Evolutionary conservation across 1,284 basidiomycete genomes (phyloP), one percentile per base, ranked within the genome.

Genomic region (Cystobasidium slooffiae): DNA sequence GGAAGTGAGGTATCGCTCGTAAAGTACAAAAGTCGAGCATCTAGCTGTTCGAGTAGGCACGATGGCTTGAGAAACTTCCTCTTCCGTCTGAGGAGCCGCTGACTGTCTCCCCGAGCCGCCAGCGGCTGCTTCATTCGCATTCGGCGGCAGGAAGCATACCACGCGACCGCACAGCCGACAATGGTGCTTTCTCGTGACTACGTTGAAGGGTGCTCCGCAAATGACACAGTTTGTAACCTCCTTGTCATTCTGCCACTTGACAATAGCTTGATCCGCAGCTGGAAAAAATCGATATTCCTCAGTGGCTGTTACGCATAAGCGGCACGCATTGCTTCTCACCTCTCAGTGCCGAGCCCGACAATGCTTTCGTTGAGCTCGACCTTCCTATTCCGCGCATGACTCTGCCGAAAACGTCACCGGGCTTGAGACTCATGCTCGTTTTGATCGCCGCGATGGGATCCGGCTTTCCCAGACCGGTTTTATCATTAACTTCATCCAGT

Each of bases 181-280:
- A 81, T 99, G 96, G 79, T 99, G 96, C 83, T 97, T 97, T 18
- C 96, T 89, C 75, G 94, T 96, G 0, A 92, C 92, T 0, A 99
- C 84, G 0, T 92, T 89, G 81, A 99, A 99, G 0, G 89, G 87
- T 0, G 92, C 87, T 44, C 90, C 91, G 88, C 96, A 99, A 76
- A 95, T 85, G 0, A 91, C 90, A 84, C 95, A 98, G 70, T 88
- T 88, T 43, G 87, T 87, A 0, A 89, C 91, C 10, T 86, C 81
- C 0, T 86, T 84, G 80, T 97, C 96, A 49, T 91, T 89, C 81
- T 97, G 89, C 96, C 96, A 99, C 14, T 94, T 93, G 3, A 97
- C 94, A 78, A 99, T 95, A 44, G 86, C 85, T 83, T 97, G 94
- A 82, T 99, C 96, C 2, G 89, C 88, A 7, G 44, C 66, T 72